Conservation (phyloP, 352 stramenopile genomes). For the Sclerospora graminicola region DNA sequence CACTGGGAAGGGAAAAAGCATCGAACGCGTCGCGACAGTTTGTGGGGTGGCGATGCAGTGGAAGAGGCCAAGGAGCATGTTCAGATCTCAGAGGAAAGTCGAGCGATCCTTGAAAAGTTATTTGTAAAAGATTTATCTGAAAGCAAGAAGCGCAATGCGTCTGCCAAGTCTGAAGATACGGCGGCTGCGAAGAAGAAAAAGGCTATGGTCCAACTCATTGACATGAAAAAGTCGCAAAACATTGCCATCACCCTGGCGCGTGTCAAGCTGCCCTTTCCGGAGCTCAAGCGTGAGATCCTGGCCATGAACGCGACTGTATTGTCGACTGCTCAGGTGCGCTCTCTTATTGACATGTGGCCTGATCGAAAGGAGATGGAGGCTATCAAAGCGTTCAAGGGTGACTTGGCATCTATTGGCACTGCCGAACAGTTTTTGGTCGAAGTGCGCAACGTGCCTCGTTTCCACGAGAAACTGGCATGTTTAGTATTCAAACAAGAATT, state of each 20-base stretch:
- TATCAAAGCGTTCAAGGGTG: conserved; percentile 55
- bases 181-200: conserved; percentile 46
- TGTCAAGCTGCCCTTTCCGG: conserved; percentile 56
- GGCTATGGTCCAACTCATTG: conserved; percentile 64
- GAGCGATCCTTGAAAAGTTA: conserved; percentile 60
- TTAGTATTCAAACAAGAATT: conserved; percentile 84
- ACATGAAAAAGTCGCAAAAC: conserved; percentile 86
- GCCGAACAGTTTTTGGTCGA: conserved; percentile 76
- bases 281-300: conserved; percentile 67
- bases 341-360: conserved; percentile 81
- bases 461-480: conserved; percentile 62
- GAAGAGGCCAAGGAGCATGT: conserved; percentile 37
- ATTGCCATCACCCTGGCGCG: conserved; percentile 76
- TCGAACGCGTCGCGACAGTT: conserved; percentile 39
- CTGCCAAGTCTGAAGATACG: conserved; percentile 13
- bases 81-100: conserved; percentile 58
- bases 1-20: conserved; percentile 72
- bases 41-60: conserved; percentile 39
- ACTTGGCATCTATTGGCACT: conserved; percentile 44
- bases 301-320: conserved; percentile 68
- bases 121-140: conserved; percentile 67
- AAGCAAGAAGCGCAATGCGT: conserved; percentile 33
- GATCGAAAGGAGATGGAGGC: conserved; percentile 63
- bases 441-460: conserved; percentile 52
- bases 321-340: conserved; percentile 65